Evolutionary conservation across 2,329 filamentous ascomycete genomes (phyloP).

Genomic region (Aspergillus floridensis): DNA sequence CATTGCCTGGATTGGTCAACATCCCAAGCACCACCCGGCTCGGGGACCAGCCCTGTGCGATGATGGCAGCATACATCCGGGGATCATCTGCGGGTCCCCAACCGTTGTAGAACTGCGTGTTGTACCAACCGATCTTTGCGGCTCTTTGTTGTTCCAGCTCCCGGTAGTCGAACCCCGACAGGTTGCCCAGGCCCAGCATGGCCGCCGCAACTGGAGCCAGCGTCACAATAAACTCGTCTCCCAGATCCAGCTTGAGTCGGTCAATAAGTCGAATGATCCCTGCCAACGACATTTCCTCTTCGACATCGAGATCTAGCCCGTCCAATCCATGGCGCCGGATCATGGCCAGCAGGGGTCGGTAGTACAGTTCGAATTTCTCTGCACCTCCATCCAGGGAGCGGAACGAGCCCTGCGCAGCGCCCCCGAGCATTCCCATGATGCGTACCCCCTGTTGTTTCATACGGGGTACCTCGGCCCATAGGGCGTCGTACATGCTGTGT

Average conservation of each 20-base stretch:
- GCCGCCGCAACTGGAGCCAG: conserved; percentile 79
- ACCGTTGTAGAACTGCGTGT: conserved; percentile 89
- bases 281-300: conserved; percentile 68
- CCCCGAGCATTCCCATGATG: conserved; percentile 83
- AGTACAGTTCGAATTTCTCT: conserved; percentile 69
- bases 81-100: conserved; percentile 67
- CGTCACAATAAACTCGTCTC: conserved; percentile 67
- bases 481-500: conserved; percentile 63
- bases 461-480: conserved; percentile 75
- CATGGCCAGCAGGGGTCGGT: conserved; percentile 64
- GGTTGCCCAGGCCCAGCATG: conserved; percentile 58
- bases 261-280: conserved; percentile 68
- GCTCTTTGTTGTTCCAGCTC: conserved; percentile 68
- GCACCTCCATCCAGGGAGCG: conserved; percentile 57
- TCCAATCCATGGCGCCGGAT: conserved; percentile 62
- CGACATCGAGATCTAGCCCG: conserved; percentile 75
- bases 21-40: conserved; percentile 75
- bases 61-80: conserved; percentile 43
- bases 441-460: conserved; percentile 73
- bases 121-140: conserved; percentile 75
- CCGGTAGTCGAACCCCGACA: conserved; percentile 80
- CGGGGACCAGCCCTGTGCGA: conserved; percentile 64
- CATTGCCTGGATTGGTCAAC: conserved; percentile 75
- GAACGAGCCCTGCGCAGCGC: conserved; percentile 75
- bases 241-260: conserved; percentile 55